These are phyloP conservation scores for Eutrema heterophyllum DNA, from an alignment of 345 rosid species.

Conservation along the genomic window DNA sequence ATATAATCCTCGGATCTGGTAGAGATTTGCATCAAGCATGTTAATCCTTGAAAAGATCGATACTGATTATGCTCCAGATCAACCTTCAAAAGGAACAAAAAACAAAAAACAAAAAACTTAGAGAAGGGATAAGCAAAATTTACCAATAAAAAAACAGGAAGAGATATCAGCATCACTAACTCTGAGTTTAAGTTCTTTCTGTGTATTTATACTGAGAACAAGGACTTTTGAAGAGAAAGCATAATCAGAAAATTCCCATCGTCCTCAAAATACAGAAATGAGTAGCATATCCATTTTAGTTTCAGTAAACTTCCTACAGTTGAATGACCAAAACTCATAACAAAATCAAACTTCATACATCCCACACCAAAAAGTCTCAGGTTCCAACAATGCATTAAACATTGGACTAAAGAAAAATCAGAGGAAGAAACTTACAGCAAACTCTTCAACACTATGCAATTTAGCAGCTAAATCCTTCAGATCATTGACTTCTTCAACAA, in stretches of 20 bases:
- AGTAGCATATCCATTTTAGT: not conserved
- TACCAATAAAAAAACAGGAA: not conserved
- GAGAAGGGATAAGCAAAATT: not conserved
- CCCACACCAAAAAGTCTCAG: not conserved
- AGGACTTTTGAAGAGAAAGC: not conserved
- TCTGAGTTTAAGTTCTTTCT: not conserved
- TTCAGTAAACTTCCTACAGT: not conserved
- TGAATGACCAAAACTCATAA: not conserved
- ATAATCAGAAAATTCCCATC: not conserved
- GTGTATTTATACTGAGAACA: not conserved
- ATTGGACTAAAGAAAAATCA: not conserved
- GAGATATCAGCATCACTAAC: not conserved
- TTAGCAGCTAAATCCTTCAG: constrained; percentile 70
- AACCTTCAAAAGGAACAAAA: constrained; percentile 45
- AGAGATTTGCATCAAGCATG: constrained; percentile 97
- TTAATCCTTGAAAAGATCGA: constrained; percentile 92
- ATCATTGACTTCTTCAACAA: constrained; percentile 73
- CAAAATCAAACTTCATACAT: not conserved
- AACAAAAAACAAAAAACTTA: not conserved
- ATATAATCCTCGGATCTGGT: constrained; percentile 87
- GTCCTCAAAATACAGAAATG: not conserved
- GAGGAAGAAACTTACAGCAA: constrained; percentile 56
- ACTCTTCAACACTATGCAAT: constrained; percentile 54
- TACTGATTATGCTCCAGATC: constrained; percentile 97
- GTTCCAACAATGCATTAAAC: not conserved